phyloP scores from a whole-genome alignment of 441 rosid species.

The Flueggea neowawraea region DNA sequence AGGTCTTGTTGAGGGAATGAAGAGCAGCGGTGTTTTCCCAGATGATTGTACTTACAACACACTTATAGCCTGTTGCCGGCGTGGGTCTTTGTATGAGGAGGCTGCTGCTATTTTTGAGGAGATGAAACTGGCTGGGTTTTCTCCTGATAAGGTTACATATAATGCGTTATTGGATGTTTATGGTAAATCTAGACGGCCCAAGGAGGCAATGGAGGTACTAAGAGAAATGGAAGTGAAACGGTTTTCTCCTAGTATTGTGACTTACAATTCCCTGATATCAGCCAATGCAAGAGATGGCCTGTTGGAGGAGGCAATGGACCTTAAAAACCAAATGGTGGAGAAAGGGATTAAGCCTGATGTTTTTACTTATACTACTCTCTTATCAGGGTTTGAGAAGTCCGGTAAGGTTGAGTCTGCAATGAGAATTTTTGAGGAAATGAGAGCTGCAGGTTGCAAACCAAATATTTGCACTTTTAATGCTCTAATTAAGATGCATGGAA shows the following conservation, averaged over 20 bases:
- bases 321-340: slow-evolving; percentile 63
- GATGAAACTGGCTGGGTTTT: slow-evolving; percentile 71
- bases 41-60: slow-evolving; percentile 86
- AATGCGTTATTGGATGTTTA: slow-evolving; percentile 81
- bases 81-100: slow-evolving; percentile 81
- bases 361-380: slow-evolving; percentile 85
- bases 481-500: slow-evolving; percentile 90
- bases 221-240: slow-evolving; percentile 79
- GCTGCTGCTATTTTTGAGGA: slow-evolving; percentile 70
- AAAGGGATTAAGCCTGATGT: slow-evolving; percentile 80
- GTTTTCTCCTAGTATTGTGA: slow-evolving; percentile 59
- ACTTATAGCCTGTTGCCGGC: slow-evolving; percentile 74
- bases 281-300: slow-evolving; percentile 84
- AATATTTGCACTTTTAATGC: slow-evolving; percentile 95
- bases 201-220: slow-evolving; percentile 77
- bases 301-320: slow-evolving; percentile 70
- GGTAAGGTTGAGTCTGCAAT: slow-evolving; percentile 83
- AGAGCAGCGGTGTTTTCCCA: slow-evolving; percentile 50
- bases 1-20: slow-evolving; percentile 63
- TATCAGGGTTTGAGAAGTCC: slow-evolving; percentile 83
- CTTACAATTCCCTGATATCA: slow-evolving; percentile 82
- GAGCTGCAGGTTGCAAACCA: slow-evolving; percentile 65
- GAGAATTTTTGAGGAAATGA: slow-evolving; percentile 81
- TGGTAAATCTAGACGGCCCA: slow-evolving; percentile 82
- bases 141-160: slow-evolving; percentile 76